Evolutionary conservation across 192 early-diverging fungal species (phyloP).

Genomic region (Jimgerdemannia flammicorona): DNA sequence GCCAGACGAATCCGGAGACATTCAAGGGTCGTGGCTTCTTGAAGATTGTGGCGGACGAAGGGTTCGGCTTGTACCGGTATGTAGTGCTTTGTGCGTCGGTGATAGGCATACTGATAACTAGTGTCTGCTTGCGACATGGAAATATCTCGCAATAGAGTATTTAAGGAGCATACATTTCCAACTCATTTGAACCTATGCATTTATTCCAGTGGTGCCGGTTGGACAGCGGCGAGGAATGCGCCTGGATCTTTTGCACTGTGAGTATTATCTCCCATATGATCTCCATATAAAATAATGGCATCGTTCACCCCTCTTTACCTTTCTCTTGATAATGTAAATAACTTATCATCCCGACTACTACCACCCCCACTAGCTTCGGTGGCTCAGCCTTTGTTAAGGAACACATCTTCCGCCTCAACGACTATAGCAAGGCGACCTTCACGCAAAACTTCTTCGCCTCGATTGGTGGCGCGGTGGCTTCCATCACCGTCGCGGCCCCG

Average conservation of each 20-base stretch:
- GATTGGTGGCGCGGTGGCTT: constrained; percentile 93
- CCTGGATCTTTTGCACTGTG: constrained; percentile 94
- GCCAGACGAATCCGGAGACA: constrained; percentile 88
- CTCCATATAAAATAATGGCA: neutral
- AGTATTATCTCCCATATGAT: constrained; percentile 14
- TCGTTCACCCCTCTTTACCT: neutral
- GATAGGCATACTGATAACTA: constrained; percentile 17
- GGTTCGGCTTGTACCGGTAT: constrained; percentile 78
- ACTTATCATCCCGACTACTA: neutral
- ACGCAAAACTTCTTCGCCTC: constrained; percentile 96
- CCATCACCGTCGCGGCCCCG: constrained; percentile 91
- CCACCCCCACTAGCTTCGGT: constrained; percentile 50
- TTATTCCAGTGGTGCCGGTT: constrained; percentile 68
- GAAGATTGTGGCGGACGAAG: constrained; percentile 81
- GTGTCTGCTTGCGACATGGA: neutral
- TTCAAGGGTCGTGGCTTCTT: constrained; percentile 81
- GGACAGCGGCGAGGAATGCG: constrained; percentile 97
- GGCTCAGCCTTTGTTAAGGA: constrained; percentile 95
- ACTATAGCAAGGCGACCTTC: constrained; percentile 97
- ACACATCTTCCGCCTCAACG: constrained; percentile 81
- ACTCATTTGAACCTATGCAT: constrained; percentile 10
- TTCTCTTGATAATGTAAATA: neutral
- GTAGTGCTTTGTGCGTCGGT: constrained; percentile 20
- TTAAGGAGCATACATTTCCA: neutral
- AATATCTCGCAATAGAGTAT: neutral